These are phyloP conservation scores for Pulicaria dysenterica DNA, from an alignment of 129 eudicot genomes.

Conservation along the genomic window DNA sequence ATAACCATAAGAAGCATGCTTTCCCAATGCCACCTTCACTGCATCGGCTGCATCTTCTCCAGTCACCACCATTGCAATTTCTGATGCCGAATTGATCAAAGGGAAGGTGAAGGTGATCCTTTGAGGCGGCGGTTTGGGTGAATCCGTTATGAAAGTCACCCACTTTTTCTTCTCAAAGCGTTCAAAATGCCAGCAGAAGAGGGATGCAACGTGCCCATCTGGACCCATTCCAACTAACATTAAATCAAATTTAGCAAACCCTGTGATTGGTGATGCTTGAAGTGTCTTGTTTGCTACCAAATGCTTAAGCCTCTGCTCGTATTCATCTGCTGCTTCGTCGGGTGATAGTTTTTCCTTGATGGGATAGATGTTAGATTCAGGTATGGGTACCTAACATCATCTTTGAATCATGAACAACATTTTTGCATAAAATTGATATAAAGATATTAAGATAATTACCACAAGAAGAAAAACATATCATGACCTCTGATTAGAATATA, in stretches of 20 bases:
- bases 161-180: constrained; percentile 63
- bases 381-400: constrained; percentile 68
- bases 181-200: constrained; percentile 71
- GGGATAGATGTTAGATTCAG: constrained; percentile 51
- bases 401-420: background rate
- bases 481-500: too few relatives aligned
- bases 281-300: constrained; percentile 45
- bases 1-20: constrained; percentile 23
- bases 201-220: constrained; percentile 92
- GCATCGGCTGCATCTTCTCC: constrained; percentile 69
- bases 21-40: constrained; percentile 51
- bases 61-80: constrained; percentile 74
- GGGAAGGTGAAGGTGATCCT: constrained; percentile 94
- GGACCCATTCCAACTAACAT: constrained; percentile 94
- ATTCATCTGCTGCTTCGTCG: constrained; percentile 78
- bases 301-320: constrained; percentile 57
- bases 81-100: constrained; percentile 66
- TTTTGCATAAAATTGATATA: background rate
- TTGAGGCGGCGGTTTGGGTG: constrained; percentile 89
- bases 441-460: background rate
- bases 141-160: constrained; percentile 81
- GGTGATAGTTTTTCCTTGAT: constrained; percentile 62
- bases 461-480: background rate
- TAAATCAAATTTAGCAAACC: constrained; percentile 77
- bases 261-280: constrained; percentile 41